phyloP scores from a whole-genome alignment of 176 grass and related monocot genomes.

The Pontederia crassipes region DNA sequence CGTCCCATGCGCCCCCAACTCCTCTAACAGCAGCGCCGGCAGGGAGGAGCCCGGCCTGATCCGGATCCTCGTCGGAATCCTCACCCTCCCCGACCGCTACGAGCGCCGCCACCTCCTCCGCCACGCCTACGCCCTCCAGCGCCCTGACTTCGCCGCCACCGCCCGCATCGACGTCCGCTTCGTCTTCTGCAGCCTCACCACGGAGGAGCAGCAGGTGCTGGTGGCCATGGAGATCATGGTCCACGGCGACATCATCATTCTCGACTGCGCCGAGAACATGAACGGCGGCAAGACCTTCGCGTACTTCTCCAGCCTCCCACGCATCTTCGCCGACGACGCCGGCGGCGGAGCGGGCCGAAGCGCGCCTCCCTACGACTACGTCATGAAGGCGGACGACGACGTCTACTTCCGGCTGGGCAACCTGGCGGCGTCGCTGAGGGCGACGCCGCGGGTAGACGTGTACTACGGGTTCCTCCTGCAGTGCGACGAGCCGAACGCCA shows the following conservation, averaged over 20 bases:
- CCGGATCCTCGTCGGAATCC: slow-evolving; percentile 53
- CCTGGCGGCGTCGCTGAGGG: slow-evolving; percentile 24
- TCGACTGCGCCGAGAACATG: slow-evolving; percentile 68
- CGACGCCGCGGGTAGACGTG: slow-evolving; percentile 33
- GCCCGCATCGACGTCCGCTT: slow-evolving; percentile 61
- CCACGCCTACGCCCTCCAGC: slow-evolving; percentile 53
- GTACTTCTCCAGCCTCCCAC: slow-evolving; percentile 33
- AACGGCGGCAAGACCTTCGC: slow-evolving; percentile 75
- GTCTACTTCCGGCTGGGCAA: slow-evolving; percentile 35
- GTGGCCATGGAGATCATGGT: slow-evolving; percentile 32
- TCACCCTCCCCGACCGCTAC: slow-evolving; percentile 30
- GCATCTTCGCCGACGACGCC: neutral
- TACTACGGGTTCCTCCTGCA: slow-evolving; percentile 52
- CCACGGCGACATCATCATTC: slow-evolving; percentile 43
- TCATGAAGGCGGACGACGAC: slow-evolving; percentile 74
- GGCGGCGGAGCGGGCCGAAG: neutral
- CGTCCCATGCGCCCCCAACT: slow-evolving; percentile 2
- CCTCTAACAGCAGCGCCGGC: slow-evolving; percentile 13
- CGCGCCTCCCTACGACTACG: slow-evolving; percentile 48
- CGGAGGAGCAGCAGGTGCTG: slow-evolving; percentile 37
- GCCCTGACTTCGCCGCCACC: neutral
- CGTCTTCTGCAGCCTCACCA: slow-evolving; percentile 54
- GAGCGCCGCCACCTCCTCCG: slow-evolving; percentile 63
- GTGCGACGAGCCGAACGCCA: slow-evolving; percentile 37
- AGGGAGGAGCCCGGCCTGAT: slow-evolving; percentile 23